Evolutionary conservation across 2,329 filamentous ascomycete species (phyloP).

Genomic region (Fusarium gaditjirri): DNA sequence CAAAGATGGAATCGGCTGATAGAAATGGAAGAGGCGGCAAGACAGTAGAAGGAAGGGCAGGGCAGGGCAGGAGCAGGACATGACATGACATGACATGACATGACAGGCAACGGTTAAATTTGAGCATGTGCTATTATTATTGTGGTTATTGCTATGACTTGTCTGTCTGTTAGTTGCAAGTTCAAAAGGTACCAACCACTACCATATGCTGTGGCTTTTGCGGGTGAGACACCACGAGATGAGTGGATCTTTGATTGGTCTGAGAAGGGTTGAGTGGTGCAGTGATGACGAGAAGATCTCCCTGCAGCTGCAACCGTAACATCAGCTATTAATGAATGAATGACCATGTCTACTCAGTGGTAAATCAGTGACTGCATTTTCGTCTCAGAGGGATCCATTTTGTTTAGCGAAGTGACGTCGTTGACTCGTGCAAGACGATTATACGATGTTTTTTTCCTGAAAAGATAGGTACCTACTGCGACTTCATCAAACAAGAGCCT

Average conservation of each 20-base stretch:
- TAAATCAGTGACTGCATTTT: neutral
- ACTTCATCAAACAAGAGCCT: neutral
- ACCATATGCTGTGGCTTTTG: neutral
- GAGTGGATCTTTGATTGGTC: constrained; percentile 29
- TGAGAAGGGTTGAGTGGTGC: constrained; percentile 11
- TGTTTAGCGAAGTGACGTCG: constrained; percentile 30
- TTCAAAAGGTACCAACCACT: neutral
- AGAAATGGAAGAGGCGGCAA: neutral
- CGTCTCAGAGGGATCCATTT: constrained; percentile 12
- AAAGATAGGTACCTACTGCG: neutral
- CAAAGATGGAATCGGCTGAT: constrained; percentile 1
- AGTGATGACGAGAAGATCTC: constrained; percentile 14
- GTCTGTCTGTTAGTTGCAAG: neutral
- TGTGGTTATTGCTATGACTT: neutral
- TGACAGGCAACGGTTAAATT: neutral
- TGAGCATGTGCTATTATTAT: neutral
- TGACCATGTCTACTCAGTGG: neutral
- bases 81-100: neutral
- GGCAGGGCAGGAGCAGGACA: no score
- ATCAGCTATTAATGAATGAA: neutral
- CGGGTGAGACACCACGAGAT: constrained; percentile 37
- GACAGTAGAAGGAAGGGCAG: neutral
- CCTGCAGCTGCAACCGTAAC: constrained; percentile 1
- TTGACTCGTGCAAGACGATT: constrained; percentile 16
- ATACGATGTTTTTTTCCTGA: neutral